Base-by-base conservation (phyloP, 2,329 filamentous ascomycete species). In the Microcyclosporella mali region DNA sequence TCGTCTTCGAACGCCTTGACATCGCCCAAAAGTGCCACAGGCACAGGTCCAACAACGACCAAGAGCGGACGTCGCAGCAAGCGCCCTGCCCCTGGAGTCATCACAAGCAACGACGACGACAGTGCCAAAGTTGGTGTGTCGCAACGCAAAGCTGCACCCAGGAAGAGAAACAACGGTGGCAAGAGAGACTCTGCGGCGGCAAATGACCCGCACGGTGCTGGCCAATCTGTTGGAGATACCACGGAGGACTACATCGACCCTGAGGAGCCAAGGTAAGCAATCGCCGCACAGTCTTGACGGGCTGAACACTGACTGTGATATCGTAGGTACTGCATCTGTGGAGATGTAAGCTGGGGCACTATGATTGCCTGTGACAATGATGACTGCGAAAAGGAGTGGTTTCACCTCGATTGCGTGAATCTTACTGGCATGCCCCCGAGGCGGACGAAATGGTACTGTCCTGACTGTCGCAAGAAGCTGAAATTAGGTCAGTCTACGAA, bases 321-420 rank as follows among this genome's bases (percentile, higher is more conserved):
- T 25, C 21, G 21, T 25, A 25, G 21, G 49, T 92, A 92, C 63
- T 92, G 86, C 59, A 64, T 83, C 41, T 92, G 86, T 64, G 84
- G 86, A 54, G 73, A 85, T 45, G 84, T 92, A 40, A 88, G 84
- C 61, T 89, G 82, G 60, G 86, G 86, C 40, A 81, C 76, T 15
- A 92, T 92, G 86, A 86, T 92, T 60, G 78, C 79, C 47, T 92
- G 86, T 65, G 85, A 90, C 58, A 88, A 88, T 56, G 71, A 78
- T 33, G 70, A 84, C 66, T 92, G 86, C 67, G 81, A 86, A 55
- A 79, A 80, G 50, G 85, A 90, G 64, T 92, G 86, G 86, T 92
- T 90, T 62, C 86, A 92, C 60, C 73, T 92, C 31, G 79, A 81
- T 50, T 92, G 86, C 57, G 83, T 92, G 4, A 80, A 75, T 4